Evolutionary conservation across 306 rosid species (phyloP).

Genomic region (Dalbergia cultrata): DNA sequence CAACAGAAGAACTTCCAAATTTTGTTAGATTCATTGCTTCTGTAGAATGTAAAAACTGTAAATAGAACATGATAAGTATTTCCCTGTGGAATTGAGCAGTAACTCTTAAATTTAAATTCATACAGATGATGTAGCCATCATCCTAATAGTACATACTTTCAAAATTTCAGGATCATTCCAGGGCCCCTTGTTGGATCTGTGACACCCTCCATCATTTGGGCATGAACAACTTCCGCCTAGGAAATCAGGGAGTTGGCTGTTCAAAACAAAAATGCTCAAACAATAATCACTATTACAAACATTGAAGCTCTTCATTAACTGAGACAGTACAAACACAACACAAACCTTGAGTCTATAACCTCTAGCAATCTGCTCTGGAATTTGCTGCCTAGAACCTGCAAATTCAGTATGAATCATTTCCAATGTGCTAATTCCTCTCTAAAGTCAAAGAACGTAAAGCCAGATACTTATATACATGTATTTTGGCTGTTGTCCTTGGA

Average conservation of each 20-base stretch:
- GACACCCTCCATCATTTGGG: constrained; percentile 88
- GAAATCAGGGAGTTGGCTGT: constrained; percentile 95
- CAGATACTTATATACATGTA: constrained; percentile 64
- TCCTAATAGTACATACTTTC: constrained; percentile 66
- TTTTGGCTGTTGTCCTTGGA: constrained; percentile 94
- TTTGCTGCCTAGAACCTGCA: constrained; percentile 88
- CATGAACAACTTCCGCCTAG: constrained; percentile 95
- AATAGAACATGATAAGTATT: constrained; percentile 48
- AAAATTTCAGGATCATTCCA: constrained; percentile 89
- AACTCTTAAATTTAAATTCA: constrained; percentile 21
- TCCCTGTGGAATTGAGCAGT: constrained; percentile 32
- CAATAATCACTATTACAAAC: constrained; percentile 28
- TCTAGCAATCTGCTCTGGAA: constrained; percentile 74
- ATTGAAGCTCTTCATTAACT: constrained; percentile 39
- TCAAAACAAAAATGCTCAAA: constrained; percentile 38
- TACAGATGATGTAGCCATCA: constrained; percentile 32
- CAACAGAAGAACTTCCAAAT: constrained; percentile 50
- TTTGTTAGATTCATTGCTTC: constrained; percentile 64
- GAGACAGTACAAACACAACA: constrained; percentile 36
- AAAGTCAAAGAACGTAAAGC: constrained; percentile 43
- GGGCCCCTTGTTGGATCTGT: constrained; percentile 92
- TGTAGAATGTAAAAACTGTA: constrained; percentile 72
- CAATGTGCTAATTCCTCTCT: constrained; percentile 39
- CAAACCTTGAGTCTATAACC: constrained; percentile 87
- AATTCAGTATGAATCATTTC: constrained; percentile 44